Conservation (phyloP, 805 yeast species). For the Ogataea populi-albae region DNA sequence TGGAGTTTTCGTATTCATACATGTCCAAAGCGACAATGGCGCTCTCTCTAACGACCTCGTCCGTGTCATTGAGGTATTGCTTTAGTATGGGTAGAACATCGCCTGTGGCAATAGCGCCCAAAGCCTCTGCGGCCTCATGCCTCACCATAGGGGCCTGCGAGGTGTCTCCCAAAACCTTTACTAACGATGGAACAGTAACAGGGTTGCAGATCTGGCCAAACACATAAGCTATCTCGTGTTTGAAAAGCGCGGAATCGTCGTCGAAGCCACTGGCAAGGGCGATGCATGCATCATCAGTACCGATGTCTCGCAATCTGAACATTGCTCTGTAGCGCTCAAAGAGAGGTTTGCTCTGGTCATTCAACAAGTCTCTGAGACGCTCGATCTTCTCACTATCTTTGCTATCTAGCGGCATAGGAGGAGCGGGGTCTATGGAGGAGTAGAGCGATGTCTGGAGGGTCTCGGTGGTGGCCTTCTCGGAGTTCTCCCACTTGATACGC, state of each 20-base stretch:
- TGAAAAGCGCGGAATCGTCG: conserved; percentile 90
- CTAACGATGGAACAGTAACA: conserved; percentile 81
- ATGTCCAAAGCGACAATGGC: conserved; percentile 97
- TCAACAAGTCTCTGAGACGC: conserved; percentile 64
- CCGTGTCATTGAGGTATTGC: conserved; percentile 74
- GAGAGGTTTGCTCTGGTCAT: conserved; percentile 72
- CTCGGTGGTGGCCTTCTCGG: conserved; percentile 64
- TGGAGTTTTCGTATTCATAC: conserved; percentile 84
- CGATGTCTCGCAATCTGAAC: conserved; percentile 96
- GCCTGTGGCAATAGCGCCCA: conserved; percentile 95
- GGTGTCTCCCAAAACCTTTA: conserved; percentile 73
- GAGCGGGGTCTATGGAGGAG: conserved; percentile 95
- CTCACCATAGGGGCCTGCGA: conserved; percentile 97
- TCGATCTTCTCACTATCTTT: conserved; percentile 54
- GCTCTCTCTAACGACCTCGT: conserved; percentile 90
- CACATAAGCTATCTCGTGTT: conserved; percentile 97
- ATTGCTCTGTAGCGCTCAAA: conserved; percentile 97
- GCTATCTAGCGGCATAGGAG: conserved; percentile 72
- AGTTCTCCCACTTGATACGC: conserved; percentile 89
- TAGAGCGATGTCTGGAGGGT: conserved; percentile 71
- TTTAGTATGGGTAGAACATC: conserved; percentile 89
- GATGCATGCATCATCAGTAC: conserved; percentile 85
- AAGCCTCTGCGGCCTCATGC: conserved; percentile 99
- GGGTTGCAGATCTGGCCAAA: conserved; percentile 97
- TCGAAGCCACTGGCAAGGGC: conserved; percentile 89